Conservation (phyloP, 768 basidiomycete genomes). For the Cyclocybe cylindracea region DNA sequence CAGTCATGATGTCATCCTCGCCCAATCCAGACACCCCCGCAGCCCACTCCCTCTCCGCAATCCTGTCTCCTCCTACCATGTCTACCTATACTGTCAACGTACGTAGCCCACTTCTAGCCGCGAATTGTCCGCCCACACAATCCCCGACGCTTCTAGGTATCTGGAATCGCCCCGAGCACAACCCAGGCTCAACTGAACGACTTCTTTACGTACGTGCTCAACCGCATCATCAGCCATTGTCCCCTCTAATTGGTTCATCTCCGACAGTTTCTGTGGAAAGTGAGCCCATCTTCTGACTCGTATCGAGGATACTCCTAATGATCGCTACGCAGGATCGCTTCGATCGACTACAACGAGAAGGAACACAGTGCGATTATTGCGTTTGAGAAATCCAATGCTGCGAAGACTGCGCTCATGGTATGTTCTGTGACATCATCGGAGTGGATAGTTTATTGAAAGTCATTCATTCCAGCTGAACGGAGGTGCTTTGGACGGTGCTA, state of each 20-base stretch:
- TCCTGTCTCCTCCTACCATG: slow-evolving; percentile 36
- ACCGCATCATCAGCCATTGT: slow-evolving; percentile 1
- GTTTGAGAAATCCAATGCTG: slow-evolving; percentile 85
- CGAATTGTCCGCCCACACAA: not conserved
- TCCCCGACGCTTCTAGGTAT: slow-evolving; percentile 49
- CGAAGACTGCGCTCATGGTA: slow-evolving; percentile 85
- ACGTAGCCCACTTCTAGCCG: slow-evolving; percentile 11
- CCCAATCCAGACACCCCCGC: not conserved
- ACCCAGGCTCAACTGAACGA: slow-evolving; percentile 70
- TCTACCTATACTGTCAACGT: slow-evolving; percentile 47
- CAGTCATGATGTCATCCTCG: slow-evolving; percentile 16
- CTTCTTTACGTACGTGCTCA: slow-evolving; percentile 72
- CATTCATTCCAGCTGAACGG: slow-evolving; percentile 56
- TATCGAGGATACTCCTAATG: not conserved
- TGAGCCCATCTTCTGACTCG: slow-evolving; percentile 28
- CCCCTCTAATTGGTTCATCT: slow-evolving; percentile 8
- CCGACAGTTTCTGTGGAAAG: slow-evolving; percentile 83
- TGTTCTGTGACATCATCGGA: not conserved
- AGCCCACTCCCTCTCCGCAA: slow-evolving; percentile 5
- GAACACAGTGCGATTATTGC: slow-evolving; percentile 59
- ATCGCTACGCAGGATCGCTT: slow-evolving; percentile 49
- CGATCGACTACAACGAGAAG: slow-evolving; percentile 53
- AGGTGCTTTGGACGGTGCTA: slow-evolving; percentile 72
- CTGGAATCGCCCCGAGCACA: slow-evolving; percentile 66
- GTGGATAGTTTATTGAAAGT: not conserved